Base-by-base conservation (phyloP, 164 flowering plant species). In the Stephania yunnanensis region DNA sequence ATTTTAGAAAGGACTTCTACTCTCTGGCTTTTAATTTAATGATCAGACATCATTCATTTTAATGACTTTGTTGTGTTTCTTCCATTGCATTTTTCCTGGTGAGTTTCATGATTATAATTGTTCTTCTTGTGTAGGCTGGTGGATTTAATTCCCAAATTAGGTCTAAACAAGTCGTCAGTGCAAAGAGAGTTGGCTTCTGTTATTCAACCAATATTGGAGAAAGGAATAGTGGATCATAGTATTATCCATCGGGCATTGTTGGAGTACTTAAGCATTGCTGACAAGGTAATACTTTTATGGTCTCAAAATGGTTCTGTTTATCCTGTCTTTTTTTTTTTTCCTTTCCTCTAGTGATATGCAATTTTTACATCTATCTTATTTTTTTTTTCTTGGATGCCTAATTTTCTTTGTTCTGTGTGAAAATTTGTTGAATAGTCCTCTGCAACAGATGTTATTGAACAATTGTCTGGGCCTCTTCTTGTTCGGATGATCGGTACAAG, bases 191-290 rank as follows among this genome's bases (percentile, higher is more conserved):
- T 94, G 99, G 70, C 77, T 76, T 80, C 89, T 55, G 87, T 89
- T 22, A 83, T 95, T 76, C 95, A 90, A 77, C 97, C 99, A 70
- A 85, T 95, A 77, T 75, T 93, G 75, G 98, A 92, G 85, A 95
- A 95, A 81, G 99, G 97, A 66, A 92, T 95, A 67, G 88, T 93
- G 19, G 98, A 95, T 77, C 99, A 95, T 81, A 90, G 97, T 74
- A 95, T 95, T 73, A 83, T 91, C 74, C 99, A 95, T 83, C 84
- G 81, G 80, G 82, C 85, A 71, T 67, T 95, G 15, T 66, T 90
- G 73, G 99, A 95, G 80, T 95, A 87, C 77, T 78, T 95, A 22
- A 89, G 84, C 79, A 85, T 95, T 75, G 99, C 97, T 61, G 92
- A 88, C 81, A 75, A 88, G 97, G 99, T 95, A 82, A 44, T 72